Percentiles rank a stretch among this genome's conserved stretches.
phyloP scores from a whole-genome alignment of 352 stramenopile genomes.

The Pythium scleroteichum region DNA sequence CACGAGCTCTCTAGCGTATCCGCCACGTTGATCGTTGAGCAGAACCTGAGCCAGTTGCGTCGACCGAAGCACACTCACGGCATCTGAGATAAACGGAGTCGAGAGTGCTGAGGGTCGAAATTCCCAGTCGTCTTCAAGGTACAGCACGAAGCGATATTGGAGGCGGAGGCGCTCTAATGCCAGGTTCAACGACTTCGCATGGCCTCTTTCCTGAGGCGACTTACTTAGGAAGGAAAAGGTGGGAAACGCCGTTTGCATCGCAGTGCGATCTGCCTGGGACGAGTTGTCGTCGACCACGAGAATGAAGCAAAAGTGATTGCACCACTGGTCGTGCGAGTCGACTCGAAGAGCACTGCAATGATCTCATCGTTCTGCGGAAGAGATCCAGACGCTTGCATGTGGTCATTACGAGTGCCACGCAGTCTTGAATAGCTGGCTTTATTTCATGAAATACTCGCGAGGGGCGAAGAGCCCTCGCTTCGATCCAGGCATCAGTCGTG shows the following conservation, averaged over 20 bases:
- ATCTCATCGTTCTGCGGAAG: slow-evolving; percentile 43
- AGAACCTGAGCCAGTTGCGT: slow-evolving; percentile 41
- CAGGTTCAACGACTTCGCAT: slow-evolving; percentile 55
- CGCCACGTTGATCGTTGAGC: slow-evolving; percentile 51
- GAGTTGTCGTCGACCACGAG: slow-evolving; percentile 63
- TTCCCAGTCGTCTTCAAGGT: slow-evolving; percentile 69
- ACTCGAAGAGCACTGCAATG: slow-evolving; percentile 26
- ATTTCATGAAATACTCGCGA: not conserved
- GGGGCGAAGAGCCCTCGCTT: slow-evolving; percentile 13
- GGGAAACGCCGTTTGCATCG: slow-evolving; percentile 40
- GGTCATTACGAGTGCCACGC: slow-evolving; percentile 52
- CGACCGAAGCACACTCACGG: slow-evolving; percentile 24
- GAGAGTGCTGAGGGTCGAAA: slow-evolving; percentile 4
- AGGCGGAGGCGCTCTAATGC: slow-evolving; percentile 31
- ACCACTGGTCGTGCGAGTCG: slow-evolving; percentile 1
- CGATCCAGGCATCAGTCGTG: slow-evolving; percentile 26
- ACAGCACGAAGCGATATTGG: slow-evolving; percentile 53
- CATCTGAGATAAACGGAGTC: slow-evolving; percentile 23
- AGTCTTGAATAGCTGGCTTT: slow-evolving; percentile 1
- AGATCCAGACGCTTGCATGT: slow-evolving; percentile 58
- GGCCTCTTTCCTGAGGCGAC: slow-evolving; percentile 31
- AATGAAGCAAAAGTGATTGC: slow-evolving; percentile 39
- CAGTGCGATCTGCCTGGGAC: slow-evolving; percentile 31
- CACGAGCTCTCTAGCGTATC: slow-evolving; percentile 19
- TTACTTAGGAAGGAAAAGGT: slow-evolving; percentile 44